These are phyloP conservation scores for Apiospora arundinis DNA, from an alignment of 2,329 filamentous ascomycete species.

Conservation along the genomic window DNA sequence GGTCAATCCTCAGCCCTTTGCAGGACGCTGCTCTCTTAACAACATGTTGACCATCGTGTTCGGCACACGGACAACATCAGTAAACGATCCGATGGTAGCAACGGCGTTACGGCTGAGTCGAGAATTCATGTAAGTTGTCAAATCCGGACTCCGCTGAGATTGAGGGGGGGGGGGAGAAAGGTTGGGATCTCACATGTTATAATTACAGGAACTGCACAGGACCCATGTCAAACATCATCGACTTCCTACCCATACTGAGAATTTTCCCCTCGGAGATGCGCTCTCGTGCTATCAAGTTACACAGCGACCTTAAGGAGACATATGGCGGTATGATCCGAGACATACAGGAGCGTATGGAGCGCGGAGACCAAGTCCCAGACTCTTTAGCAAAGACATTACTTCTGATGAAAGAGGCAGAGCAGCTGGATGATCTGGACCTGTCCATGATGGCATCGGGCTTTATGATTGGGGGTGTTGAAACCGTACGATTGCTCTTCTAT, in stretches of 20 bases:
- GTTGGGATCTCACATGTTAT: background rate
- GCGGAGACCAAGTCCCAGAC: slow-evolving; percentile 21
- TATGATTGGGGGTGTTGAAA: slow-evolving; percentile 33
- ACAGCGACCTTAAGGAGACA: slow-evolving; percentile 23
- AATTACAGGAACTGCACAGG: slow-evolving; percentile 24
- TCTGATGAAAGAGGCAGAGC: slow-evolving; percentile 16
- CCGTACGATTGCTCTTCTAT: background rate
- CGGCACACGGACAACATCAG: slow-evolving; percentile 23
- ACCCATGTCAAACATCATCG: slow-evolving; percentile 26
- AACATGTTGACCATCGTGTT: slow-evolving; percentile 27
- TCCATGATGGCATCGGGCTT: slow-evolving; percentile 25
- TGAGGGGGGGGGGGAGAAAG: no score
- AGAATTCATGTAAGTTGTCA: slow-evolving; percentile 26
- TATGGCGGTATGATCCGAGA: slow-evolving; percentile 27
- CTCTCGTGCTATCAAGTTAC: slow-evolving; percentile 19
- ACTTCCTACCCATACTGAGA: slow-evolving; percentile 26
- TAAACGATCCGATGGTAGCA: slow-evolving; percentile 21
- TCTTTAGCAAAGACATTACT: slow-evolving; percentile 24
- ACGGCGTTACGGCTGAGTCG: slow-evolving; percentile 23
- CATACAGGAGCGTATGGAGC: slow-evolving; percentile 18
- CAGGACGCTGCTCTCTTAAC: slow-evolving; percentile 27
- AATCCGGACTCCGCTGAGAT: background rate
- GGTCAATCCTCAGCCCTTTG: slow-evolving; percentile 26
- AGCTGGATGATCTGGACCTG: slow-evolving; percentile 25
- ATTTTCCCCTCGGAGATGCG: slow-evolving; percentile 12